phyloP scores from a whole-genome alignment of 805 yeast species.

The Hanseniaspora vineae region DNA sequence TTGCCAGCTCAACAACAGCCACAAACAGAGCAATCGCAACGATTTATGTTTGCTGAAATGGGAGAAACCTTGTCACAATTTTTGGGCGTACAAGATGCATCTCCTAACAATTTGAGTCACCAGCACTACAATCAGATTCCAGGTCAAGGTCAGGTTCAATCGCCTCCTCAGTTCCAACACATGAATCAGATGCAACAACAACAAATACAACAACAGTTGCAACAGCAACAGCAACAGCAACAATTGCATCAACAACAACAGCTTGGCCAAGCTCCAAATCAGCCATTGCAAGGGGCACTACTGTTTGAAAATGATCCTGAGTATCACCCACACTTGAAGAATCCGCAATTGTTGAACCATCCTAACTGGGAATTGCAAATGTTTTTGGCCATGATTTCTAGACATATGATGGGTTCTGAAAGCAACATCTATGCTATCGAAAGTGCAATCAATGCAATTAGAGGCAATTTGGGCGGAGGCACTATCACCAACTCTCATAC shows the following conservation, averaged over 20 bases:
- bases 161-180: too few species aligned
- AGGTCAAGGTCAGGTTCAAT: too few species aligned
- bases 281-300: conserved; percentile 1
- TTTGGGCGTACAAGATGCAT: too few species aligned
- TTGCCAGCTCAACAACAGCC: not conserved
- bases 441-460: conserved; percentile 24
- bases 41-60: too few species aligned
- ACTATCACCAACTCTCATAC: conserved; percentile 2
- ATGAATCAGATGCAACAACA: not conserved
- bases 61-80: too few species aligned
- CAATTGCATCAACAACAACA: conserved; percentile 1
- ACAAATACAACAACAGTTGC: conserved; percentile 5
- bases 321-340: conserved; percentile 24
- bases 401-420: conserved; percentile 22
- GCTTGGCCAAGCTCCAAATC: not conserved
- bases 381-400: conserved; percentile 21
- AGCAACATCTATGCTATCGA: conserved; percentile 26
- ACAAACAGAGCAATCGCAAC: not conserved
- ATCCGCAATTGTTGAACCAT: conserved; percentile 19
- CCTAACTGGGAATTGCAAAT: conserved; percentile 26
- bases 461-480: conserved; percentile 3
- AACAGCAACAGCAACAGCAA: conserved; percentile 1
- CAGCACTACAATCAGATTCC: too few species aligned
- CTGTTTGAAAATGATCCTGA: conserved; percentile 20
- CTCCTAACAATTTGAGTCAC: too few species aligned